Evolutionary conservation across 345 rosid species (phyloP).

Genomic region (Trapa incisa): DNA sequence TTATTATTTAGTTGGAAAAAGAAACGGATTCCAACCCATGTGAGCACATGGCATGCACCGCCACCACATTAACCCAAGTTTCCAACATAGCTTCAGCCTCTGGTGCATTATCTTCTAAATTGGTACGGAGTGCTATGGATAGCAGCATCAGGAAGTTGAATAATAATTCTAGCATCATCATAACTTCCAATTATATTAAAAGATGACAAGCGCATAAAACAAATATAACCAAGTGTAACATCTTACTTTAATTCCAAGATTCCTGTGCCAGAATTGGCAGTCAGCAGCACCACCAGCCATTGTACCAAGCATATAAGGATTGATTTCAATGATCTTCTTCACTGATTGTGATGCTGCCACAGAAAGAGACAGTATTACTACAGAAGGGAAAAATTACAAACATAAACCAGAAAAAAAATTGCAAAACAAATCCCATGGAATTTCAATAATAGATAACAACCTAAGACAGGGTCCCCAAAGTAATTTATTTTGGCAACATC

Average conservation of each 20-base stretch:
- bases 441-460: not conserved
- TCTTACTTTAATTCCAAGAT: constrained; percentile 77
- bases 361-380: not conserved
- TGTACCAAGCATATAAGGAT: constrained; percentile 88
- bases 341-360: constrained; percentile 75
- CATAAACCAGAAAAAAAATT: not conserved
- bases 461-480: not conserved
- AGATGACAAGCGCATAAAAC: not conserved
- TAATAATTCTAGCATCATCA: not conserved
- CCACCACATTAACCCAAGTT: not conserved
- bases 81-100: not conserved
- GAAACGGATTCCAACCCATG: not conserved
- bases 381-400: not conserved
- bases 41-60: not conserved
- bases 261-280: constrained; percentile 94
- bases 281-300: constrained; percentile 99
- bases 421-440: not conserved
- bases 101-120: not conserved
- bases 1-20: not conserved
- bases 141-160: not conserved
- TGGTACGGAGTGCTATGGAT: not conserved
- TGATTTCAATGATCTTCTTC: constrained; percentile 90
- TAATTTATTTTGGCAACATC: not conserved
- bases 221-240: not conserved
- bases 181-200: not conserved